phyloP scores from a whole-genome alignment of 2,329 filamentous ascomycete species.

The Hypoxylon sp. region DNA sequence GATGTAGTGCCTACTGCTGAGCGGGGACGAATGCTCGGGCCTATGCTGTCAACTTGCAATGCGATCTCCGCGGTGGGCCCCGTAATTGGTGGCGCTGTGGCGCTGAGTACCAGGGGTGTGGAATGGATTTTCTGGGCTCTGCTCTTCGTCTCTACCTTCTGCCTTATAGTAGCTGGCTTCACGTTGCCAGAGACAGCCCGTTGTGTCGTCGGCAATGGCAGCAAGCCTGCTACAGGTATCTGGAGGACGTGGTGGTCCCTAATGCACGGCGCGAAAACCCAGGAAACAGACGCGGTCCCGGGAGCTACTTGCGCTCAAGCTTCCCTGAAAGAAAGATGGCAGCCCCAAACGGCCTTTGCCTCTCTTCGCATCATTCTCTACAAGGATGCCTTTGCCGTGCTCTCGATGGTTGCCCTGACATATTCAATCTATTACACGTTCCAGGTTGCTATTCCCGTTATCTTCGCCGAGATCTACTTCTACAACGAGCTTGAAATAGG shows the following conservation, averaged over 20 bases:
- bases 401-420: conserved; percentile 3
- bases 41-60: conserved; percentile 10
- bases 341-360: background rate
- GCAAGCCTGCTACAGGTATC: background rate
- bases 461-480: conserved; percentile 6
- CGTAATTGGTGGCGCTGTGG: conserved; percentile 9
- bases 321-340: background rate
- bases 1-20: conserved; percentile 10
- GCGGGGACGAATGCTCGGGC: conserved; percentile 9
- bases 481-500: conserved; percentile 9
- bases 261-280: background rate
- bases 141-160: conserved; percentile 1
- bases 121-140: conserved; percentile 8
- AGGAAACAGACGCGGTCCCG: background rate
- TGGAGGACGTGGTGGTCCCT: conserved; percentile 11
- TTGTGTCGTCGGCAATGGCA: conserved; percentile 1
- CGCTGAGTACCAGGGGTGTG: conserved; percentile 3
- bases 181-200: conserved; percentile 8
- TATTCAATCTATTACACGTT: conserved; percentile 9
- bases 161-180: conserved; percentile 3
- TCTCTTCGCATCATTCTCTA: conserved; percentile 1
- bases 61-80: conserved; percentile 4
- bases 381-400: conserved; percentile 5
- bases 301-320: background rate
- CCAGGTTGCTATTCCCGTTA: conserved; percentile 4